A percentile compares a stretch with the other conserved stretches of the same genome.
Evolutionary conservation across 1,139 yeast species (phyloP).

Genomic region (Debaryomyces singareniensis): DNA sequence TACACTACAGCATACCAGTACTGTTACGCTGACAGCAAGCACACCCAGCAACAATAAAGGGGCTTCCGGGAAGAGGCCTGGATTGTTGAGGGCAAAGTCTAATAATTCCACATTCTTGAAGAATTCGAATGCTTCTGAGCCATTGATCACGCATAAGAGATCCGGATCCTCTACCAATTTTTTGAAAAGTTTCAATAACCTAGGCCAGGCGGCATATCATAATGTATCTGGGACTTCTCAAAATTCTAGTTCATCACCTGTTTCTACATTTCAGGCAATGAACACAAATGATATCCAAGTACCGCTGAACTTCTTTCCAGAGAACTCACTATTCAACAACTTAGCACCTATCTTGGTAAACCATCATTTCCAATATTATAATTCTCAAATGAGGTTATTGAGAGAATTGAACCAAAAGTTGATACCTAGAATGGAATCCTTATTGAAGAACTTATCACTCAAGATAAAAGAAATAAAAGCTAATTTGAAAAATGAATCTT

Average conservation of each 20-base stretch:
- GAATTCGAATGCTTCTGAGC: constrained; percentile 1
- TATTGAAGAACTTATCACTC: constrained; percentile 29
- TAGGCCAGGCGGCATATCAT: constrained; percentile 1
- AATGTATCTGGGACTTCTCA: constrained; percentile 1
- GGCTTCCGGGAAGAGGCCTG: constrained; percentile 19
- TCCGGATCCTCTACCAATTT: constrained; percentile 4
- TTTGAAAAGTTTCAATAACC: constrained; percentile 2
- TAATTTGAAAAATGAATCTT: constrained; percentile 37
- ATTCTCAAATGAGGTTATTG: constrained; percentile 22
- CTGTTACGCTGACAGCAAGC: constrained; percentile 3
- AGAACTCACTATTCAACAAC: constrained; percentile 26
- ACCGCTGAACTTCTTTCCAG: constrained; percentile 44
- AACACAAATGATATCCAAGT: constrained; percentile 23
- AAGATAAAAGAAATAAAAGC: constrained; percentile 41
- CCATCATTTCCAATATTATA: constrained; percentile 28
- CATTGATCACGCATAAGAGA: constrained; percentile 11
- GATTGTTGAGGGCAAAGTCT: constrained; percentile 29
- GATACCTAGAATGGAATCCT: constrained; percentile 33
- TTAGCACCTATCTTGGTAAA: constrained; percentile 30
- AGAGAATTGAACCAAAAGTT: constrained; percentile 29
- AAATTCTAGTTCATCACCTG: neutral
- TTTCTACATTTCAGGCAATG: too few species aligned
- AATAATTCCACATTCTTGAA: constrained; percentile 12
- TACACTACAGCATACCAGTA: constrained; percentile 5
- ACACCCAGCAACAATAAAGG: neutral